Evolutionary conservation across 306 rosid genomes (phyloP).

Genomic region (Cucumis cinereus): DNA sequence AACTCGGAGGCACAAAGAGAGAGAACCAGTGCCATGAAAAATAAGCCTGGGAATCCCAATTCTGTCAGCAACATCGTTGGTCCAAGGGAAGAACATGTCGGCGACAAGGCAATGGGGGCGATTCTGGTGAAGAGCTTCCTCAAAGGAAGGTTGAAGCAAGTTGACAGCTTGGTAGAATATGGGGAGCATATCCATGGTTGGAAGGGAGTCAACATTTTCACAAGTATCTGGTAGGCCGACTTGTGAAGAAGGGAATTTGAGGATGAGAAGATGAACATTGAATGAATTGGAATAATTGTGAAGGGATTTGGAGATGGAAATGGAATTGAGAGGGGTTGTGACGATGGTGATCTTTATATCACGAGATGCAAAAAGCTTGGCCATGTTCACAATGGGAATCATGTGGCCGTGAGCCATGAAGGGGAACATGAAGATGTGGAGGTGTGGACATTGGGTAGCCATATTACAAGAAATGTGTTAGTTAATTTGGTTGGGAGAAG

Average conservation of each 20-base stretch:
- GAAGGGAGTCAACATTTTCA: slow-evolving; percentile 19
- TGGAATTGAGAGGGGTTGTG: not conserved
- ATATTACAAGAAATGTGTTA: too few relatives aligned
- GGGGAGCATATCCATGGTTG: not conserved
- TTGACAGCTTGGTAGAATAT: slow-evolving; percentile 16
- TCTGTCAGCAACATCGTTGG: slow-evolving; percentile 27
- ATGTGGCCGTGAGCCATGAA: not conserved
- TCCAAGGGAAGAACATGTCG: slow-evolving; percentile 39
- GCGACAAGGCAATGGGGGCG: slow-evolving; percentile 33
- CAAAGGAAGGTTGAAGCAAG: slow-evolving; percentile 22
- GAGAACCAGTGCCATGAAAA: slow-evolving; percentile 38
- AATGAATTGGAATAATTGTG: not conserved
- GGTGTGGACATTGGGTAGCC: too few relatives aligned
- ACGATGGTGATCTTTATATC: not conserved
- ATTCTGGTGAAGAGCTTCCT: slow-evolving; percentile 19
- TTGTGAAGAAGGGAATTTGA: slow-evolving; percentile 21
- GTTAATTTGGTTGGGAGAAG: too few relatives aligned
- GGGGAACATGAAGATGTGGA: not conserved
- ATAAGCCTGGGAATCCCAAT: slow-evolving; percentile 40
- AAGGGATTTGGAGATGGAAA: not conserved
- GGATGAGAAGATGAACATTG: not conserved
- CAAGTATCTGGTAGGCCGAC: slow-evolving; percentile 37
- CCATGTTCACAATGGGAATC: not conserved
- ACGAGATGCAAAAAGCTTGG: not conserved
- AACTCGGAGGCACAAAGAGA: slow-evolving; percentile 19